Evolutionary conservation across 129 eudicot genomes (phyloP).

Genomic region (Ambrosia artemisiifolia): DNA sequence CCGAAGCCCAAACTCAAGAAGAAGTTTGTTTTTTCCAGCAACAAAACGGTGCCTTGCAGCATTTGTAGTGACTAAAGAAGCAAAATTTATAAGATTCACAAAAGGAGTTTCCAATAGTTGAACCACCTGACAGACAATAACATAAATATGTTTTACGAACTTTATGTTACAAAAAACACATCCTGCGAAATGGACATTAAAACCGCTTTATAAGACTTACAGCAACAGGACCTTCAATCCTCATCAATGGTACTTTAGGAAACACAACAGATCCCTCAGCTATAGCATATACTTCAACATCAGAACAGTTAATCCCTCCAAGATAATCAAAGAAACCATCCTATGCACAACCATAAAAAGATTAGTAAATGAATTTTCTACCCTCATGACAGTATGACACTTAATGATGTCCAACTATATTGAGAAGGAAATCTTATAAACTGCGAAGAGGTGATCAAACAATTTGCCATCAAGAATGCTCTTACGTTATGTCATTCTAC

Average conservation of each 20-base stretch:
- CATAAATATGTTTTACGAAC: slow-evolving; percentile 1
- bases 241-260: slow-evolving; percentile 90
- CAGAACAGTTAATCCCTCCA: slow-evolving; percentile 80
- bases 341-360: slow-evolving; percentile 31
- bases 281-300: slow-evolving; percentile 82
- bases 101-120: slow-evolving; percentile 91
- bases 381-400: not conserved
- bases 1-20: slow-evolving; percentile 93
- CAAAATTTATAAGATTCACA: slow-evolving; percentile 86
- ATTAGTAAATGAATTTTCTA: slow-evolving; percentile 17
- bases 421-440: too few species aligned
- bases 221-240: slow-evolving; percentile 95
- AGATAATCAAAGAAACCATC: slow-evolving; percentile 86
- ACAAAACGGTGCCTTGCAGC: slow-evolving; percentile 98
- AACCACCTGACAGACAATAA: slow-evolving; percentile 60
- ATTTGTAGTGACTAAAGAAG: slow-evolving; percentile 90
- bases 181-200: slow-evolving; percentile 9
- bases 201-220: slow-evolving; percentile 48
- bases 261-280: slow-evolving; percentile 91
- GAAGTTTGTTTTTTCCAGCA: slow-evolving; percentile 87
- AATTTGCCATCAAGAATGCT: too few species aligned
- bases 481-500: too few species aligned
- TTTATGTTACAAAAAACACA: not conserved
- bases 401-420: too few species aligned
- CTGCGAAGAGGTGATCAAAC: too few species aligned